Base-by-base conservation (phyloP, 1,284 basidiomycete genomes). In the Earliella scabrosa region DNA sequence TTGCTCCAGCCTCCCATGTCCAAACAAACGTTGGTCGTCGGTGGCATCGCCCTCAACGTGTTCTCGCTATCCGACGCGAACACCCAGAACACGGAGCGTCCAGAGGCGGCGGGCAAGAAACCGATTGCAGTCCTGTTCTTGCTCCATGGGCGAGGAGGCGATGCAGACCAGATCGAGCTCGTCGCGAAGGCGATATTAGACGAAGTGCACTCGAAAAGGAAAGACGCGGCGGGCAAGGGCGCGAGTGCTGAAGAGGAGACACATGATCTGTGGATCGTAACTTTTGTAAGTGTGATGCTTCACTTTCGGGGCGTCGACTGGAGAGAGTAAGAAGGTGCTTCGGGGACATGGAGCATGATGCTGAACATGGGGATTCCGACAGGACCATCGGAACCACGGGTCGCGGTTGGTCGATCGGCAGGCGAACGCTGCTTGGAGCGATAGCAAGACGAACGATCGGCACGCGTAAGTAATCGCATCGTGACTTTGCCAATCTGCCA, bases 301-400 rank as follows among this genome's bases (percentile, higher is more conserved):
- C 18, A 20, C 35, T 46, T 27, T 16, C n/a, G n/a, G n/a, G n/a
- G n/a, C n/a, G n/a, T n/a, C n/a, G n/a, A n/a, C n/a, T n/a, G n/a
- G n/a, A n/a, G n/a, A n/a, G n/a, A n/a, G n/a, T n/a, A n/a, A n/a
- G n/a, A n/a, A n/a, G n/a, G n/a, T n/a, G n/a, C n/a, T n/a, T n/a
- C n/a, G n/a, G n/a, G n/a, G n/a, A n/a, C n/a, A n/a, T n/a, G n/a
- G n/a, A n/a, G n/a, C n/a, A n/a, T 31, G 35, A 31, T 50, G 31
- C 18, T 14, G 38, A 11, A 18, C 16, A 26, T 38, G 11, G 11
- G 38, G 8, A 20, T 2, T 7, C n/a, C 24, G 18, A 11, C 18
- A 92, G 90, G 90, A 93, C 64, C 89, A 92, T 63, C 79, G 90
- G 13, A 93, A 93, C 65, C 91, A 93, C 61, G 91, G 91, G 6